Percentiles rank a stretch among this genome's conserved stretches.
Conservation (phyloP, 176 grass and related monocot genomes). For the Pharus latifolius region DNA sequence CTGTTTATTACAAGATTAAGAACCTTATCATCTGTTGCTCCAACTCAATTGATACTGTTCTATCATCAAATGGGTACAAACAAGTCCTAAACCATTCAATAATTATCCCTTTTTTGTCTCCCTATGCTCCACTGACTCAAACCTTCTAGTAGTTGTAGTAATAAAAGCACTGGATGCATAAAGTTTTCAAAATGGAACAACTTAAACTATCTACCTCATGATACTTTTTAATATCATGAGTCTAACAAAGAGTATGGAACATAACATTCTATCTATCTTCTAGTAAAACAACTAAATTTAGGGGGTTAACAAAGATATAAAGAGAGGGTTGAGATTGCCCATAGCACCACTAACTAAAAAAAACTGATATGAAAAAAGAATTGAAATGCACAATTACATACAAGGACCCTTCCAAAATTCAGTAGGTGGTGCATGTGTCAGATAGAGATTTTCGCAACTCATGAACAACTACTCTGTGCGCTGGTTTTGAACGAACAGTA, state of each 20-base stretch:
- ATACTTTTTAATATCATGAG: background rate
- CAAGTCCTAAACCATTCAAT: background rate
- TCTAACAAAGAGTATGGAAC: background rate
- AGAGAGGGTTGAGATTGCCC: too few species aligned
- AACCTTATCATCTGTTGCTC: background rate
- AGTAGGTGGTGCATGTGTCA: background rate
- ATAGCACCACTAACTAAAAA: too few species aligned
- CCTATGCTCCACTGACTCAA: background rate
- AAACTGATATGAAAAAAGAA: too few species aligned
- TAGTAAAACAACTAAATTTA: background rate
- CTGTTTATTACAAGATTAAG: background rate
- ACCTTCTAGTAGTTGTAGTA: background rate
- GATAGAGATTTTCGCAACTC: background rate
- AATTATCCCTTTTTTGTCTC: background rate
- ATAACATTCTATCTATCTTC: background rate
- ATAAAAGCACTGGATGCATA: background rate
- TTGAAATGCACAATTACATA: background rate
- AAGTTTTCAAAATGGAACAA: background rate
- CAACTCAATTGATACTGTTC: background rate
- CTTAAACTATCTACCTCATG: background rate
- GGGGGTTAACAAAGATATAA: too few species aligned
- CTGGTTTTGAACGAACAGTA: background rate
- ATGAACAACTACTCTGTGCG: background rate
- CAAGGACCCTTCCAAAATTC: background rate
- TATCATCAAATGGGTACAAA: background rate